These are phyloP conservation scores for Teunomyces kruisii DNA, from an alignment of 805 yeast genomes.

Conservation along the genomic window DNA sequence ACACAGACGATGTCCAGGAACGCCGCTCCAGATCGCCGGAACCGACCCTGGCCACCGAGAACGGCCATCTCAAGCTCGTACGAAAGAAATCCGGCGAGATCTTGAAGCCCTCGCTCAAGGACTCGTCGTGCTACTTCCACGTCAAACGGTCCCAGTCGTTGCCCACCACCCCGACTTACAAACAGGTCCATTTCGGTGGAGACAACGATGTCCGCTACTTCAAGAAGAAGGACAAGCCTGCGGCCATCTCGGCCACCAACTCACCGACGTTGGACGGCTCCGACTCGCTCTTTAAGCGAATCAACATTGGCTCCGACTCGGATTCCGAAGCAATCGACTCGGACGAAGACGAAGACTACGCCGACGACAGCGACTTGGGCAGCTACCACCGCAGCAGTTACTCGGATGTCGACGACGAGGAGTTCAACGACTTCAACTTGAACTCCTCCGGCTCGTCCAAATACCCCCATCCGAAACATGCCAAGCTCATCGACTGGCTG, in stretches of 20 bases:
- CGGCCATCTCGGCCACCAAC: conserved; percentile 66
- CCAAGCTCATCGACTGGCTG: conserved; percentile 39
- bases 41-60: not conserved
- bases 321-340: conserved; percentile 17
- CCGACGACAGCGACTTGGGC: conserved; percentile 22
- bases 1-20: not conserved
- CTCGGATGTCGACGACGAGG: conserved; percentile 15
- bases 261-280: conserved; percentile 46
- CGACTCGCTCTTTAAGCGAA: conserved; percentile 3
- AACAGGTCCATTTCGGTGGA: conserved; percentile 79
- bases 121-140: conserved; percentile 34
- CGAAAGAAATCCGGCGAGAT: conserved; percentile 89
- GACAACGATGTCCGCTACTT: conserved; percentile 70
- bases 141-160: conserved; percentile 33
- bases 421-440: conserved; percentile 10
- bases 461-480: conserved; percentile 20
- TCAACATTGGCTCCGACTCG: conserved; percentile 15
- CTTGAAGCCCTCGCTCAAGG: conserved; percentile 71
- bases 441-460: conserved; percentile 14
- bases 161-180: conserved; percentile 55
- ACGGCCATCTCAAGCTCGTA: conserved; percentile 34
- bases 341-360: conserved; percentile 20
- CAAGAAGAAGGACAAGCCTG: conserved; percentile 70
- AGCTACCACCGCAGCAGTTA: conserved; percentile 16
- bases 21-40: not conserved